These are phyloP conservation scores for Fusarium graminum DNA, from an alignment of 2,329 filamentous ascomycete species.

Conservation along the genomic window DNA sequence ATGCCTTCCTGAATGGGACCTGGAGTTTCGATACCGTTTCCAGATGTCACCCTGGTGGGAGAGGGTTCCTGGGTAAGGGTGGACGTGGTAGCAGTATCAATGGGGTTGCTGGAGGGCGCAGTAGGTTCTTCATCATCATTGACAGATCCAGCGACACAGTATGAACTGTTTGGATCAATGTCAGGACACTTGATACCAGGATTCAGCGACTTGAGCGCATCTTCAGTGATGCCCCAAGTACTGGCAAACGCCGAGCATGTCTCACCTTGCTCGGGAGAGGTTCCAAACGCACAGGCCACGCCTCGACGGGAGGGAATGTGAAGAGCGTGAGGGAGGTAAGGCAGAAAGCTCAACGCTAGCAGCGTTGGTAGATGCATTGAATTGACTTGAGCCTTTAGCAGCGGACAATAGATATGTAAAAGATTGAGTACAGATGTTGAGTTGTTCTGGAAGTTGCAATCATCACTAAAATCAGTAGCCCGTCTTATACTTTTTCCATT, in stretches of 20 bases:
- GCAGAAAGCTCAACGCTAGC: neutral
- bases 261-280: neutral
- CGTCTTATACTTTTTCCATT: too few relatives aligned
- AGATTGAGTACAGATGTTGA: accelerated
- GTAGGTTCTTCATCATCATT: too few relatives aligned
- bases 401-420: neutral
- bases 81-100: accelerated
- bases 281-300: neutral
- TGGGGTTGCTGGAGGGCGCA: too few relatives aligned
- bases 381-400: accelerated
- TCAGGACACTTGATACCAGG: neutral
- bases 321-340: neutral
- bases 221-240: neutral
- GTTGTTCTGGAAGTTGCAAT: too few relatives aligned
- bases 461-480: too few relatives aligned
- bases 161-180: neutral
- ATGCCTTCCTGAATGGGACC: conserved; percentile 12
- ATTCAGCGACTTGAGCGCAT: neutral
- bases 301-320: neutral
- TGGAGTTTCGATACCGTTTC: neutral
- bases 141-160: neutral
- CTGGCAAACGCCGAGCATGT: neutral
- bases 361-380: neutral
- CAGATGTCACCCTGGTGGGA: neutral
- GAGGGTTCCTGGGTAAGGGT: neutral